Evolutionary conservation across 1,284 basidiomycete species (phyloP).

Genomic region (Chondrostereum purpureum): DNA sequence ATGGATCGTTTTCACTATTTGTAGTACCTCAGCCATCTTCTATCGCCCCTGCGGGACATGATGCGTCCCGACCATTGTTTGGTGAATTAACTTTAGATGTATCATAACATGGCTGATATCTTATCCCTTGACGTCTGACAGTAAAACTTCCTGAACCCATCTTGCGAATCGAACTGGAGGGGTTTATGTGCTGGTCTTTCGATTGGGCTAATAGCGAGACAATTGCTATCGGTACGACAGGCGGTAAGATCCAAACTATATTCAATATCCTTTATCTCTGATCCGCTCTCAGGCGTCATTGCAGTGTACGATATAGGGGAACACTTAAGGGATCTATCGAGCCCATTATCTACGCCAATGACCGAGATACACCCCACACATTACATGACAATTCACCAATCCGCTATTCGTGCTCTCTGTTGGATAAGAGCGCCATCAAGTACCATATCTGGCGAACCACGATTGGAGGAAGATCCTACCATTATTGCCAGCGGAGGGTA

Average conservation of each 20-base stretch:
- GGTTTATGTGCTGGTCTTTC: conserved; percentile 65
- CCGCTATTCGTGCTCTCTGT: conserved; percentile 65
- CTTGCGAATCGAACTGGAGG: conserved; percentile 64
- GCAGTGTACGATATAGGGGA: conserved; percentile 68
- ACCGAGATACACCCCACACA: conserved; percentile 58
- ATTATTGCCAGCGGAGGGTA: conserved; percentile 71
- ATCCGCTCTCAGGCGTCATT: conserved; percentile 50
- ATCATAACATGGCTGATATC: conserved; percentile 1
- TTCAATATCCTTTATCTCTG: conserved; percentile 1
- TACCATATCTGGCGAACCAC: conserved; percentile 37
- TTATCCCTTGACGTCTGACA: conserved; percentile 20
- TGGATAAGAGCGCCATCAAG: conserved; percentile 67
- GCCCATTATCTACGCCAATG: conserved; percentile 19
- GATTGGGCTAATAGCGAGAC: conserved; percentile 85
- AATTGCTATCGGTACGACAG: conserved; percentile 74
- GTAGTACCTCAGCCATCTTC: conserved; percentile 72
- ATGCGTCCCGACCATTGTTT: conserved; percentile 30
- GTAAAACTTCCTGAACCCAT: conserved; percentile 59
- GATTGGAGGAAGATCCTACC: conserved; percentile 52
- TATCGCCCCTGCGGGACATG: conserved; percentile 23
- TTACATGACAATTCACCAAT: conserved; percentile 68
- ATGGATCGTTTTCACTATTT: conserved; percentile 74
- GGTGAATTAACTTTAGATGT: too few species aligned
- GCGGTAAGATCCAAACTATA: conserved; percentile 45
- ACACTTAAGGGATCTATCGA: conserved; percentile 31